Conservation (phyloP, 768 basidiomycete genomes). For the Tricholoma matsutake region DNA sequence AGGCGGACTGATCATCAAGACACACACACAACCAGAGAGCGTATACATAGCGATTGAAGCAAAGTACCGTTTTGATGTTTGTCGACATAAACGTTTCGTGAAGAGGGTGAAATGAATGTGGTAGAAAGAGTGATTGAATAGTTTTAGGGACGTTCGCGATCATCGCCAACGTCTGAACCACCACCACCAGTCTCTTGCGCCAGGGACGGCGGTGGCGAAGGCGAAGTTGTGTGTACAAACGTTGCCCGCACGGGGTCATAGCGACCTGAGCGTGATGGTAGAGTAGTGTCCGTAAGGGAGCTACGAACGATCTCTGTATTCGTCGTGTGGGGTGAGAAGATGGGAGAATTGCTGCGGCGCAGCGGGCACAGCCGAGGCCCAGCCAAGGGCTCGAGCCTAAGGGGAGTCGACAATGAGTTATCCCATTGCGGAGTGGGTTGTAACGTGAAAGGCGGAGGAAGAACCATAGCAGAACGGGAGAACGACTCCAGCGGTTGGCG, state of each 20-base stretch:
- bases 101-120: conserved; percentile 13
- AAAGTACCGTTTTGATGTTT: conserved; percentile 8
- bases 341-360: conserved; percentile 27
- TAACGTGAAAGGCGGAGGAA: conserved; percentile 61
- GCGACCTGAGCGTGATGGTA: conserved; percentile 37
- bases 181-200: conserved; percentile 20
- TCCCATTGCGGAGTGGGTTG: conserved; percentile 72
- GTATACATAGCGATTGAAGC: conserved; percentile 5
- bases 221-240: conserved; percentile 33
- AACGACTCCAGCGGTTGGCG: conserved; percentile 31
- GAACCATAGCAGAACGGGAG: conserved; percentile 22
- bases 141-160: conserved; percentile 11
- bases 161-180: conserved; percentile 13
- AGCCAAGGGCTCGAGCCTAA: conserved; percentile 33
- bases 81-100: conserved; percentile 13
- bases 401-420: conserved; percentile 34
- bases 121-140: background rate
- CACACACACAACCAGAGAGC: conserved; percentile 2
- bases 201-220: conserved; percentile 18
- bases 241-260: conserved; percentile 53
- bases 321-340: conserved; percentile 3
- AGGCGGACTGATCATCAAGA: background rate
- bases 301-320: background rate
- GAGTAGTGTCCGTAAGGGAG: conserved; percentile 13
- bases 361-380: conserved; percentile 34